phyloP scores from a whole-genome alignment of 192 early-diverging fungal species.

The Coemansia reversa region DNA sequence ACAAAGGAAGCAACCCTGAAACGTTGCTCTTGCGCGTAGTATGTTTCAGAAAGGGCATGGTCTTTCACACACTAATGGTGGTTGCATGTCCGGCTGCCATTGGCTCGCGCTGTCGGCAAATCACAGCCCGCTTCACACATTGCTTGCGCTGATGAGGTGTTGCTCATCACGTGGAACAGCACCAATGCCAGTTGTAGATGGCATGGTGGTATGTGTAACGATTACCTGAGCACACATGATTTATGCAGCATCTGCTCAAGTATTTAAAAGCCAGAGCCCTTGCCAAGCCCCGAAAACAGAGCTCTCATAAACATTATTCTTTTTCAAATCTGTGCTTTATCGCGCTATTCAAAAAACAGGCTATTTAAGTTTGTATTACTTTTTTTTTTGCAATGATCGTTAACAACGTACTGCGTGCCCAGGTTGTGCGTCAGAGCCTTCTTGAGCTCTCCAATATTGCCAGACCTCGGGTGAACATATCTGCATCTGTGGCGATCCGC shows the following conservation, averaged over 20 bases:
- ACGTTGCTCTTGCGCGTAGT: too few species aligned
- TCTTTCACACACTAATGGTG: neutral
- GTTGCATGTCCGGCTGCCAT: conserved; percentile 31
- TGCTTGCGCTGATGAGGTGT: neutral
- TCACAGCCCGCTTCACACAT: neutral
- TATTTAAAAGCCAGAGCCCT: neutral
- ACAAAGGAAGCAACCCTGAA: neutral
- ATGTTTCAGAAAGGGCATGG: neutral
- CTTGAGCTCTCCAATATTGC: neutral
- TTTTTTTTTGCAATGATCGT: conserved; percentile 6
- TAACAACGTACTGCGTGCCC: conserved; percentile 8
- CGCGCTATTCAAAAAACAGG: neutral
- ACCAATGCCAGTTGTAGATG: neutral
- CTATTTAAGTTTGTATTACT: neutral
- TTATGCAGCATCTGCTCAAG: neutral
- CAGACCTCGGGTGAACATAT: neutral
- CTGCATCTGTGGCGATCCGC: conserved; percentile 19
- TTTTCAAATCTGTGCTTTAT: neutral
- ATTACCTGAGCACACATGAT: neutral
- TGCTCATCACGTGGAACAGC: neutral
- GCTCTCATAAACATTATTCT: neutral
- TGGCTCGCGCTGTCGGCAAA: conserved; percentile 20
- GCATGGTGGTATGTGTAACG: neutral
- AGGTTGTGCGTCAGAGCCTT: conserved; percentile 3
- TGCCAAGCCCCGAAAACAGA: neutral